Conservation (phyloP, 495 filamentous ascomycete species). For the Thozetella sp. region DNA sequence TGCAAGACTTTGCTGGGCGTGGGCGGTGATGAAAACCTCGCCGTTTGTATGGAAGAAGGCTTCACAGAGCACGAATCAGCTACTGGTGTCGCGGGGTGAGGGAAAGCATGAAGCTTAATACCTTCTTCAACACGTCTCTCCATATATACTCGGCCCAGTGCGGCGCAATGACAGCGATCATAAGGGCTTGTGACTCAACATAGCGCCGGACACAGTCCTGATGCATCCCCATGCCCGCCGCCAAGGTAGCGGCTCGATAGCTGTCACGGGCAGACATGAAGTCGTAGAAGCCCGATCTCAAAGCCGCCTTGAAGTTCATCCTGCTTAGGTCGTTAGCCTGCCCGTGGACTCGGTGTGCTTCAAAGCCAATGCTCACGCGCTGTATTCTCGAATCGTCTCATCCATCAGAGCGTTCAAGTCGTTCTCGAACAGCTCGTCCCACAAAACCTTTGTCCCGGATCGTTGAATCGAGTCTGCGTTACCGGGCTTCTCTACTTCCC, state of each 20-base stretch:
- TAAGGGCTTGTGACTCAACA: constrained; percentile 58
- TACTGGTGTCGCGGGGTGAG: neutral
- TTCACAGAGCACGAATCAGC: constrained; percentile 31
- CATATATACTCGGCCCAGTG: constrained; percentile 94
- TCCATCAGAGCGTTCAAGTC: constrained; percentile 78
- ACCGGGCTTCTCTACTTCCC: constrained; percentile 3
- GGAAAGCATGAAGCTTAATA: neutral
- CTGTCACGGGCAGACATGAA: constrained; percentile 79
- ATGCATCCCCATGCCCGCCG: constrained; percentile 74
- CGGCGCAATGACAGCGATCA: constrained; percentile 67
- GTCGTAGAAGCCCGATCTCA: constrained; percentile 86
- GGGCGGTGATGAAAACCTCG: constrained; percentile 68
- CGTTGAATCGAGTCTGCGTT: constrained; percentile 6
- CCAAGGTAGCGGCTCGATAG: constrained; percentile 74
- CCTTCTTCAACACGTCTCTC: constrained; percentile 78
- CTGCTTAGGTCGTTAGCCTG: constrained; percentile 6
- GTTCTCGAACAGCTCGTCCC: constrained; percentile 84
- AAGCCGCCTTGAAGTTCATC: constrained; percentile 81
- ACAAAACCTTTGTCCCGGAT: constrained; percentile 55
- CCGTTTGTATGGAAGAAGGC: constrained; percentile 70
- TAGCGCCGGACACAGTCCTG: constrained; percentile 69
- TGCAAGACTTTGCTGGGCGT: constrained; percentile 58
- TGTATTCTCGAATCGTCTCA: constrained; percentile 71
- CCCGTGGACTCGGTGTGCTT: too few species aligned
- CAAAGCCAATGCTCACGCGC: constrained; percentile 18